These are phyloP conservation scores for Coemansia sp. DNA, from an alignment of 192 early-diverging fungal species.

Conservation along the genomic window DNA sequence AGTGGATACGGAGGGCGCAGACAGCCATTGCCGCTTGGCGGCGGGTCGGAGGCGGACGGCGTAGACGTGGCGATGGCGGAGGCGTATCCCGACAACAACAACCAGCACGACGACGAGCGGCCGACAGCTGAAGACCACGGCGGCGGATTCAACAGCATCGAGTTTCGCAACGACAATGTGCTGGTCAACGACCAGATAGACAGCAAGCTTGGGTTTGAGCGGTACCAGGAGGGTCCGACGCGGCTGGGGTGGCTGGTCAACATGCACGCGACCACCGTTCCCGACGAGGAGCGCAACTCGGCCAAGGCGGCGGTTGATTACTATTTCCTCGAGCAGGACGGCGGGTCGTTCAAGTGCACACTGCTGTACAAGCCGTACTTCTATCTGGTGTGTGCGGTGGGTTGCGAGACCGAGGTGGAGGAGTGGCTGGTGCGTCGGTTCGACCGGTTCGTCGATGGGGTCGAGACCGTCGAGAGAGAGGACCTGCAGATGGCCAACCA, in stretches of 20 bases:
- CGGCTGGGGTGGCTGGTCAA: constrained; percentile 93
- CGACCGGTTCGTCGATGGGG: constrained; percentile 64
- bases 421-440: constrained; percentile 77
- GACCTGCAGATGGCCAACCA: constrained; percentile 93
- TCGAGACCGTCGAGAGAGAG: constrained; percentile 70
- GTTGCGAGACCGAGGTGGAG: constrained; percentile 79
- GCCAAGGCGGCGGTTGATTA: constrained; percentile 81
- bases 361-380: constrained; percentile 89
- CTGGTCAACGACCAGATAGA: constrained; percentile 56
- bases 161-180: constrained; percentile 30
- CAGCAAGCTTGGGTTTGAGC: constrained; percentile 62
- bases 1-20: constrained; percentile 19
- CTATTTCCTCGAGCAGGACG: constrained; percentile 91
- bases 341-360: constrained; percentile 86
- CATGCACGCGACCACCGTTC: constrained; percentile 80
- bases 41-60: background rate
- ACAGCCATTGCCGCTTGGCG: constrained; percentile 20
- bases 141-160: constrained; percentile 27
- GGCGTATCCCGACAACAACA: background rate
- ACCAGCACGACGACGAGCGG: background rate
- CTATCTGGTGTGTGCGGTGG: constrained; percentile 77
- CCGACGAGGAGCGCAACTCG: constrained; percentile 62
- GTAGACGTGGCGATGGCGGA: background rate
- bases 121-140: constrained; percentile 11
- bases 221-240: constrained; percentile 71